Conservation (phyloP, 73 alveolate species). For the Symbiodinium natans region DNA sequence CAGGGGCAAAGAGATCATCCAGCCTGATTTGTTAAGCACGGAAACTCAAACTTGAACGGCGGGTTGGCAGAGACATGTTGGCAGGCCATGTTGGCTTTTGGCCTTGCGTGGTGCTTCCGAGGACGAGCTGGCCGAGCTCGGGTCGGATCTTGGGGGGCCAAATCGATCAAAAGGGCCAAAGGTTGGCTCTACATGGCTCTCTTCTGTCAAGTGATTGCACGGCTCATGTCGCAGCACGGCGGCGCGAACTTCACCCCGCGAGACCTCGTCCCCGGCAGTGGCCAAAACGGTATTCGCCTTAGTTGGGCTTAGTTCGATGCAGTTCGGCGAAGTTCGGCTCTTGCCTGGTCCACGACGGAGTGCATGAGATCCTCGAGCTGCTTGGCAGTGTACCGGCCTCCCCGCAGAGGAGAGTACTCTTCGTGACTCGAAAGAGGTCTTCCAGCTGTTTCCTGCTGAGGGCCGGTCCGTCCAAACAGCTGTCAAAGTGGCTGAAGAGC, state of each 20-base stretch:
- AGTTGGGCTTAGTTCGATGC: neutral
- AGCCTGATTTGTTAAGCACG: neutral
- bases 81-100: too few species aligned
- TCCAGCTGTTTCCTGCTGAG: neutral
- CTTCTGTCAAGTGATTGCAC: too few species aligned
- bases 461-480: neutral
- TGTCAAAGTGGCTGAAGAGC: neutral
- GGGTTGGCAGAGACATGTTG: too few species aligned
- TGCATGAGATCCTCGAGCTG: neutral
- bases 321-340: neutral
- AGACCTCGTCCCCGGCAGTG: neutral
- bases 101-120: constrained; percentile 2
- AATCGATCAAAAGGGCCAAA: neutral
- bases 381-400: constrained; percentile 12
- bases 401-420: too few species aligned
- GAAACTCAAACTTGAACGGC: too few species aligned
- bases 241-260: neutral
- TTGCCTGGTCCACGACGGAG: neutral
- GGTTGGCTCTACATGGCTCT: neutral
- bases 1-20: constrained; percentile 2
- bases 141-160: neutral
- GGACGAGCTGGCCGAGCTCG: neutral
- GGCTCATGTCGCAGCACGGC: neutral
- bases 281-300: constrained; percentile 1
- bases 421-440: too few species aligned